Conservation (phyloP, 352 stramenopile genomes). For the Pythium folliculosum region DNA sequence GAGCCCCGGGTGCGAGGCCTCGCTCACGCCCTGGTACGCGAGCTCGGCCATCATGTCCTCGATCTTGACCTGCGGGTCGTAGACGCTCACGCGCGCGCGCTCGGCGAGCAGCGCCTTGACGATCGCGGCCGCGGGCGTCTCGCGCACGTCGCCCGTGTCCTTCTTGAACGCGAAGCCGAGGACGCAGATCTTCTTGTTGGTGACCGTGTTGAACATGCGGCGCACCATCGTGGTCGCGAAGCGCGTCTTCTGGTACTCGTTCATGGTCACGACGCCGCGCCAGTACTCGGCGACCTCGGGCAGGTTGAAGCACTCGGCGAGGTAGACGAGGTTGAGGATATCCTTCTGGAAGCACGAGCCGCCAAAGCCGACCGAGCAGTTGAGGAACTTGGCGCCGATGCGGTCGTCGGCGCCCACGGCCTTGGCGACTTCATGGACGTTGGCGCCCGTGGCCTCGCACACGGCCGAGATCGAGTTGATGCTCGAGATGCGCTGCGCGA, state of each 20-base stretch:
- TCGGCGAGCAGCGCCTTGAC: slow-evolving; percentile 97
- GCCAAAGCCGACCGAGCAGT: slow-evolving; percentile 98
- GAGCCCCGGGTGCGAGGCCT: slow-evolving; percentile 88
- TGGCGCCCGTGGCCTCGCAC: slow-evolving; percentile 97
- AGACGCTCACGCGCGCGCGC: slow-evolving; percentile 95
- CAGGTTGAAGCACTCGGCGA: slow-evolving; percentile 98
- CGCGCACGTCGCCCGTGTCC: slow-evolving; percentile 98
- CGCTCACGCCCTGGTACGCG: slow-evolving; percentile 89
- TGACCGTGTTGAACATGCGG: slow-evolving; percentile 99
- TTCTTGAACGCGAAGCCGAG: slow-evolving; percentile 99
- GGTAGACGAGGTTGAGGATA: slow-evolving; percentile 99
- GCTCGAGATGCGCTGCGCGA: slow-evolving; percentile 98
- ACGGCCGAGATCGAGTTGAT: slow-evolving; percentile 99
- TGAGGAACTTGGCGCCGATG: slow-evolving; percentile 98
- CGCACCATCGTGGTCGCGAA: slow-evolving; percentile 98
- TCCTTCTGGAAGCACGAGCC: slow-evolving; percentile 99
- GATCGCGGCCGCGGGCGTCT: slow-evolving; percentile 98
- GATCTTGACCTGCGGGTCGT: slow-evolving; percentile 98
- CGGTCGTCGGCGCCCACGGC: slow-evolving; percentile 97
- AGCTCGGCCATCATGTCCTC: slow-evolving; percentile 91
- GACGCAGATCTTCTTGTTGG: slow-evolving; percentile 99
- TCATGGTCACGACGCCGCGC: slow-evolving; percentile 99
- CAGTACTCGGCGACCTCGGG: slow-evolving; percentile 99
- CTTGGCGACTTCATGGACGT: slow-evolving; percentile 97
- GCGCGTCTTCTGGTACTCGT: slow-evolving; percentile 99